Percentiles rank a stretch among this genome's conserved stretches.
phyloP scores from a whole-genome alignment of 2,329 filamentous ascomycete species.

The Colletotrichum sp. region DNA sequence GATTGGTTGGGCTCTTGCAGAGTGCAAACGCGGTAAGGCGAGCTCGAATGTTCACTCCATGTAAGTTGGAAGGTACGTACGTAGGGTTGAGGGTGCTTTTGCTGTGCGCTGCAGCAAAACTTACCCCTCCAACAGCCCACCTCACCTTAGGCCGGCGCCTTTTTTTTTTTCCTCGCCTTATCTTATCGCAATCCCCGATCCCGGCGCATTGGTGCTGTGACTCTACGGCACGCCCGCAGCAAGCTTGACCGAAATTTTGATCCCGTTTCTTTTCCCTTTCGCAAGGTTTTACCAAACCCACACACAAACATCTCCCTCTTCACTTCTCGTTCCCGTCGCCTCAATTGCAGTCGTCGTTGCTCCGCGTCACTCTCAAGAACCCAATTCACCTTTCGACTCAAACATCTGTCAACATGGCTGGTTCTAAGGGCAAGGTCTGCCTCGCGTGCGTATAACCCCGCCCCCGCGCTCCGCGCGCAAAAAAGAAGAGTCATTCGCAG shows the following conservation, averaged over 20 bases:
- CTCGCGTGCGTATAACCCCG: conserved; percentile 3
- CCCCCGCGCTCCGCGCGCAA: not conserved
- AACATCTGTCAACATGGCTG: conserved; percentile 1
- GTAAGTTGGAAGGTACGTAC: not conserved
- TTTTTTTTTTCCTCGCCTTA: not conserved
- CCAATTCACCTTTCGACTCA: not conserved
- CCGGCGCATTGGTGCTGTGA: not conserved
- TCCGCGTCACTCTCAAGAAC: not conserved
- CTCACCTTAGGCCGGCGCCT: not conserved
- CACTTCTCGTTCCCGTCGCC: not conserved
- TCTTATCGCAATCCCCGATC: not conserved
- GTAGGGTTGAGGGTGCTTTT: not conserved
- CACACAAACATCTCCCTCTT: not conserved
- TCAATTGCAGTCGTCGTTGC: not conserved
- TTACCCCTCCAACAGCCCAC: not conserved
- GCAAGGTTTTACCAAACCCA: not conserved
- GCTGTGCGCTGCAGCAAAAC: not conserved
- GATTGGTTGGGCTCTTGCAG: not conserved
- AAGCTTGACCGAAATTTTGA: not conserved
- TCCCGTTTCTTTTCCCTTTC: not conserved
- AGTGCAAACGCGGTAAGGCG: not conserved
- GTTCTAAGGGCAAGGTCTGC: conserved; percentile 7
- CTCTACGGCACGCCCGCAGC: not conserved
- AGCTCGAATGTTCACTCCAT: not conserved
- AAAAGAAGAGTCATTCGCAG: not conserved